A percentile compares a stretch with the other conserved stretches of the same genome.
Conservation (phyloP, 768 basidiomycete genomes). For the Boletellus sp. region DNA sequence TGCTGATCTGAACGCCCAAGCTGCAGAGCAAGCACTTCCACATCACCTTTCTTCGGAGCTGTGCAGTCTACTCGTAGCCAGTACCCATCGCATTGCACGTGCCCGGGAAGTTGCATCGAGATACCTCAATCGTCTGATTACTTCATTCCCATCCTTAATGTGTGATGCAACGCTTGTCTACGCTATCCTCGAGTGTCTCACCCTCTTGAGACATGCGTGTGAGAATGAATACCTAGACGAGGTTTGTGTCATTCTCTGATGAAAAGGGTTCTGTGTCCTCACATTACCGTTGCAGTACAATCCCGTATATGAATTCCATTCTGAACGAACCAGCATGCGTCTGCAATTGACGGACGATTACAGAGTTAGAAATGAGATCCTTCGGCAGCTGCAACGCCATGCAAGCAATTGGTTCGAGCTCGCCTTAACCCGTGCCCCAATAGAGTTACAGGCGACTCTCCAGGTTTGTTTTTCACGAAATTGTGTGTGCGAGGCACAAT, state of each 20-base stretch:
- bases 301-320: conserved; percentile 78
- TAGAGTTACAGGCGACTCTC: conserved; percentile 88
- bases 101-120: conserved; percentile 78
- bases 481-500: neutral
- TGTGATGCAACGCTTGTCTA: conserved; percentile 87
- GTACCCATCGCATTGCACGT: conserved; percentile 79
- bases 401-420: conserved; percentile 83
- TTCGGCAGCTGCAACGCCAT: conserved; percentile 67
- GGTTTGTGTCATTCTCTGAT: conserved; percentile 40
- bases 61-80: conserved; percentile 65
- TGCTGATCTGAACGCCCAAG: conserved; percentile 65
- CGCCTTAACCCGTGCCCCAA: conserved; percentile 82
- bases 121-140: conserved; percentile 81
- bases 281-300: conserved; percentile 62
- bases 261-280: neutral
- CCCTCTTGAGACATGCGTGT: conserved; percentile 80
- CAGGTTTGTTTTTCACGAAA: conserved; percentile 51
- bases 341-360: conserved; percentile 86
- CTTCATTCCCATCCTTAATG: conserved; percentile 91
- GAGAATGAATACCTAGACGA: conserved; percentile 92
- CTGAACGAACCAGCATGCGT: conserved; percentile 69
- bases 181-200: conserved; percentile 87
- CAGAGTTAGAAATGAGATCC: conserved; percentile 77
- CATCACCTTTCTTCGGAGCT: conserved; percentile 67
- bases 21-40: conserved; percentile 77